These are phyloP conservation scores for Teunomyces kruisii DNA, from an alignment of 805 yeast species.

Conservation along the genomic window DNA sequence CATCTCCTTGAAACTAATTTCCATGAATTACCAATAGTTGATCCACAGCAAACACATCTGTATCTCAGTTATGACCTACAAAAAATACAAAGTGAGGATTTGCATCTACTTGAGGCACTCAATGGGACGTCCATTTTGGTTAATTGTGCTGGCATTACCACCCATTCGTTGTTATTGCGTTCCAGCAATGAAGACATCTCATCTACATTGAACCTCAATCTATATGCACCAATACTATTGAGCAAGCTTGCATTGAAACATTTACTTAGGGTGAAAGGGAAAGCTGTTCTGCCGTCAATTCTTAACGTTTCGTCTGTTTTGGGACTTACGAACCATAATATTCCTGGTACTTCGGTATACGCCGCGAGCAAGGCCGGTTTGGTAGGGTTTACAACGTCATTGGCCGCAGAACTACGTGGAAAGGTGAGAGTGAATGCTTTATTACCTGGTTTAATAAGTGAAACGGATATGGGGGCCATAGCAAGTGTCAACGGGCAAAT, in stretches of 20 bases:
- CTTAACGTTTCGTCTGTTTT: slow-evolving; percentile 69
- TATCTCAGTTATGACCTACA: slow-evolving; percentile 34
- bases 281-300: slow-evolving; percentile 31
- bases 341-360: slow-evolving; percentile 64
- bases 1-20: slow-evolving; percentile 28
- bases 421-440: slow-evolving; percentile 63
- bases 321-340: slow-evolving; percentile 33
- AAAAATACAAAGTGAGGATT: not conserved
- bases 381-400: slow-evolving; percentile 55
- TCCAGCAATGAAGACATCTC: slow-evolving; percentile 43
- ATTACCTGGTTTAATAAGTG: slow-evolving; percentile 64
- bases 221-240: slow-evolving; percentile 60
- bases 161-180: slow-evolving; percentile 48
- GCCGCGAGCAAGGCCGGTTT: slow-evolving; percentile 73
- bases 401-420: slow-evolving; percentile 60
- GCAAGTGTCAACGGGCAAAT: slow-evolving; percentile 23
- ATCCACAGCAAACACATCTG: slow-evolving; percentile 25
- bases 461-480: slow-evolving; percentile 62
- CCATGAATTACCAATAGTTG: slow-evolving; percentile 12
- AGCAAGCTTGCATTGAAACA: slow-evolving; percentile 51
- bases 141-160: slow-evolving; percentile 70
- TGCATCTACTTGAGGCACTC: slow-evolving; percentile 16
- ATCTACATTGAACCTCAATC: slow-evolving; percentile 52
- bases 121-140: slow-evolving; percentile 47
- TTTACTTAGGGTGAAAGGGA: slow-evolving; percentile 40